phyloP scores from a whole-genome alignment of 495 filamentous ascomycete species.

The Clavariopsis aquatica region DNA sequence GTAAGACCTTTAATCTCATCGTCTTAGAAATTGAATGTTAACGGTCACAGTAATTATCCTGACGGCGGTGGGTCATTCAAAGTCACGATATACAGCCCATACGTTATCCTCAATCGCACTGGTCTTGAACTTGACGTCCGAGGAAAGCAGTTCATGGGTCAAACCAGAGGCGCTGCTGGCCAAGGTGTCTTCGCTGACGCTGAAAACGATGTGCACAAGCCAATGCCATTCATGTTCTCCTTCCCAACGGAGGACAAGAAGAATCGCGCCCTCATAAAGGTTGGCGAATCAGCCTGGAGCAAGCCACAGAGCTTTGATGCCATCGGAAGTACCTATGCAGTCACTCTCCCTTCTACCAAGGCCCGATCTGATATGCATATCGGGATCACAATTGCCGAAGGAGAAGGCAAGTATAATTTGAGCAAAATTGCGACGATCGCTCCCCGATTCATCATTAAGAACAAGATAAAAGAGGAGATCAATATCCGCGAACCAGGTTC shows the following conservation, averaged over 20 bases:
- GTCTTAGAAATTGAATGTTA: not conserved
- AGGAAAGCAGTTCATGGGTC: conserved; percentile 82
- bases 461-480: conserved; percentile 83
- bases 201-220: conserved; percentile 59
- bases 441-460: conserved; percentile 91
- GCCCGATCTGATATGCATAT: conserved; percentile 82
- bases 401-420: conserved; percentile 96
- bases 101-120: conserved; percentile 93
- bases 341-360: conserved; percentile 70
- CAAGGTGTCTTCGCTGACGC: conserved; percentile 63
- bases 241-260: conserved; percentile 81
- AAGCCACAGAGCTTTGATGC: conserved; percentile 97
- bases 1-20: conserved; percentile 35
- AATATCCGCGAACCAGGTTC: conserved; percentile 88
- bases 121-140: conserved; percentile 86
- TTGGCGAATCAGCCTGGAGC: conserved; percentile 90
- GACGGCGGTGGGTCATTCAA: conserved; percentile 95
- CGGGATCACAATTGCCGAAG: conserved; percentile 82
- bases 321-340: conserved; percentile 88
- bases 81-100: conserved; percentile 88
- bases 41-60: conserved; percentile 63
- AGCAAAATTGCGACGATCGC: conserved; percentile 93
- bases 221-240: conserved; percentile 93
- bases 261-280: conserved; percentile 82
- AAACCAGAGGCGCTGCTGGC: conserved; percentile 76